phyloP scores from a whole-genome alignment of 371 early-diverging fungal species.

The Lichtheimia hyalospora region DNA sequence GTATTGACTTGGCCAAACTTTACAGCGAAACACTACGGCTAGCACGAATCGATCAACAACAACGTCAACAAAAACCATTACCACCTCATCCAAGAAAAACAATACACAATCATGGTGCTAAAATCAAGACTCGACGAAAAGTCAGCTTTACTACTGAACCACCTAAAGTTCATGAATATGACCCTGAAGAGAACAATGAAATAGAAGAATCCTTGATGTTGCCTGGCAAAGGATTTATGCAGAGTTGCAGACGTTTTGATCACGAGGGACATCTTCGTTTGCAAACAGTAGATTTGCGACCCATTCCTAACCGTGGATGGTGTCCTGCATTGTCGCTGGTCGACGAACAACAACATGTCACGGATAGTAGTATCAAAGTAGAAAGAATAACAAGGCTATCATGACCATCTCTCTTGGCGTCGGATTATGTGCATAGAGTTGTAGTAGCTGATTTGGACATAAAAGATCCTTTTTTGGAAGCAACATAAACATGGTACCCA shows the following conservation, averaged over 20 bases:
- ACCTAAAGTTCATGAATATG: constrained; percentile 40
- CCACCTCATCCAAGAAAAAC: background rate
- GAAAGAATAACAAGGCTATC: background rate
- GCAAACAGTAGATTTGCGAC: constrained; percentile 16
- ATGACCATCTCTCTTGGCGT: background rate
- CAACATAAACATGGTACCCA: background rate
- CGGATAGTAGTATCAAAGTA: background rate
- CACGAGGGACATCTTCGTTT: constrained; percentile 1
- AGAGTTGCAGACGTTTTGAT: constrained; percentile 1
- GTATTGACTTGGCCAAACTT: constrained; percentile 23
- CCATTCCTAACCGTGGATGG: constrained; percentile 12
- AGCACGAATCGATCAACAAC: constrained; percentile 2
- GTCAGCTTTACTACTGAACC: constrained; percentile 34
- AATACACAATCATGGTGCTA: background rate
- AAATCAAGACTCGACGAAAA: constrained; percentile 10
- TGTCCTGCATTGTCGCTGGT: background rate
- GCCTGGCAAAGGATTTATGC: background rate
- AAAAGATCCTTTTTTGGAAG: background rate
- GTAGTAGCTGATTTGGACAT: background rate
- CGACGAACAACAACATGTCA: background rate
- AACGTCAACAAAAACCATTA: background rate
- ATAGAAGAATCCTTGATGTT: no score
- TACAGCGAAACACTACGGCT: constrained; percentile 15
- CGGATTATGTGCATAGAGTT: background rate
- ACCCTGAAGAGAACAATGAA: constrained; percentile 22